Conservation (phyloP, 805 yeast genomes). For the Metschnikowia sp. region DNA sequence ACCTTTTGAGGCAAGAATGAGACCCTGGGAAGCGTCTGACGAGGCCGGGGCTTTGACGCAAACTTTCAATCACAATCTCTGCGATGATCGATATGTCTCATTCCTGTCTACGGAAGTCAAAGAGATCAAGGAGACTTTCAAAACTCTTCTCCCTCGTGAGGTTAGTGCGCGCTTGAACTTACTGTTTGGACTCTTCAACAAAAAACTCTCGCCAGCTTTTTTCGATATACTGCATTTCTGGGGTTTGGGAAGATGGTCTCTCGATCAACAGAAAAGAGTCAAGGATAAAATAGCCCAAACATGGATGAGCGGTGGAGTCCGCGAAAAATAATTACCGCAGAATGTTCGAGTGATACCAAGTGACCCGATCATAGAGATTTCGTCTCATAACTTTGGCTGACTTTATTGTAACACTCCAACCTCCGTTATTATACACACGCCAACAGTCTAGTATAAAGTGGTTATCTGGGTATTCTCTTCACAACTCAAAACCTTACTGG, state of each 20-base stretch:
- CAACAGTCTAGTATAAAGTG: too few species aligned
- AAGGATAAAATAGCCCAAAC: slow-evolving; percentile 52
- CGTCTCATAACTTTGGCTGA: too few species aligned
- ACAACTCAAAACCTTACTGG: too few species aligned
- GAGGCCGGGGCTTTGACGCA: background rate
- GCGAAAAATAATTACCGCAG: background rate
- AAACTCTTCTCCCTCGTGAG: slow-evolving; percentile 23
- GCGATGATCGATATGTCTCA: background rate
- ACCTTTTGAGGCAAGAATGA: slow-evolving; percentile 47
- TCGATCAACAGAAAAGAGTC: slow-evolving; percentile 42
- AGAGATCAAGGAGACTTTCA: slow-evolving; percentile 9
- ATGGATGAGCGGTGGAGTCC: slow-evolving; percentile 46
- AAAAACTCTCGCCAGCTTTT: slow-evolving; percentile 23
- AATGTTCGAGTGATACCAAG: too few species aligned
- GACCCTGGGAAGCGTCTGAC: slow-evolving; percentile 52
- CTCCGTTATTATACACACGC: too few species aligned
- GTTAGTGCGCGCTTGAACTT: slow-evolving; percentile 18
- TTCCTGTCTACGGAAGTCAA: slow-evolving; percentile 6
- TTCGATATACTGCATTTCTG: slow-evolving; percentile 49
- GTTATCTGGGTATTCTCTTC: too few species aligned
- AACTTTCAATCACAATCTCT: background rate
- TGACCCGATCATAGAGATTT: too few species aligned
- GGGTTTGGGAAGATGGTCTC: slow-evolving; percentile 62
- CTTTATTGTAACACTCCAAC: too few species aligned
- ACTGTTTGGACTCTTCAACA: slow-evolving; percentile 24